These are phyloP conservation scores for Termitomyces heimii DNA, from an alignment of 768 basidiomycete genomes.

Conservation along the genomic window DNA sequence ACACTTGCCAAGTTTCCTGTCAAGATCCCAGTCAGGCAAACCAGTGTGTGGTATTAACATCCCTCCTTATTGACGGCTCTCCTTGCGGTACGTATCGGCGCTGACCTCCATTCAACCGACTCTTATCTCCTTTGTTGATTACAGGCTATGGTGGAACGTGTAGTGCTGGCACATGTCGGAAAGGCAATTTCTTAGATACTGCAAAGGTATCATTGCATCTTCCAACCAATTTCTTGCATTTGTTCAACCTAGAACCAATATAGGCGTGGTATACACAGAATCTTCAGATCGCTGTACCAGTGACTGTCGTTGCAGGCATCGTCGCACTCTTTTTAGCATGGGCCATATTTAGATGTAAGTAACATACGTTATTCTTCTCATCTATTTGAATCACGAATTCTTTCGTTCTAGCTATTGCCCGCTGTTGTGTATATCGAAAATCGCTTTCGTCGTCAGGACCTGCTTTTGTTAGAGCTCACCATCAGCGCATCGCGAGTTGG, in stretches of 20 bases:
- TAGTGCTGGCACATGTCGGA: constrained; percentile 50
- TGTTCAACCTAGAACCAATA: constrained; percentile 3
- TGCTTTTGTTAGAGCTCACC: constrained; percentile 8
- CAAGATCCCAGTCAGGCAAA: constrained; percentile 56
- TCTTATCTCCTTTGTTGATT: constrained; percentile 6
- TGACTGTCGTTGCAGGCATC: constrained; percentile 67
- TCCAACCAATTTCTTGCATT: background rate
- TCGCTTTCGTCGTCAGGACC: constrained; percentile 4
- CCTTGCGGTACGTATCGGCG: constrained; percentile 58
- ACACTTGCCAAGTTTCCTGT: constrained; percentile 75
- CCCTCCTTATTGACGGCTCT: constrained; percentile 73
- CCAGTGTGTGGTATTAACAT: constrained; percentile 65
- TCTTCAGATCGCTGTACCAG: constrained; percentile 73
- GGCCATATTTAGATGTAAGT: constrained; percentile 38
- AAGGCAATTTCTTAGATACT: constrained; percentile 51
- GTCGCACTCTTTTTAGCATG: constrained; percentile 54
- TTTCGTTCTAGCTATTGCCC: constrained; percentile 23
- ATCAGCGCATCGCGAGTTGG: constrained; percentile 15
- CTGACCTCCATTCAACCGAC: background rate
- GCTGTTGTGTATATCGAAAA: constrained; percentile 26
- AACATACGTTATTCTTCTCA: background rate
- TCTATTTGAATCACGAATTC: background rate
- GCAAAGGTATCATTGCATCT: constrained; percentile 44
- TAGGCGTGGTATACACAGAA: constrained; percentile 75
- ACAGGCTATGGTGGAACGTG: constrained; percentile 72